Conservation (phyloP, 1,139 yeast genomes). For the Yamadazyma dushanensis region DNA sequence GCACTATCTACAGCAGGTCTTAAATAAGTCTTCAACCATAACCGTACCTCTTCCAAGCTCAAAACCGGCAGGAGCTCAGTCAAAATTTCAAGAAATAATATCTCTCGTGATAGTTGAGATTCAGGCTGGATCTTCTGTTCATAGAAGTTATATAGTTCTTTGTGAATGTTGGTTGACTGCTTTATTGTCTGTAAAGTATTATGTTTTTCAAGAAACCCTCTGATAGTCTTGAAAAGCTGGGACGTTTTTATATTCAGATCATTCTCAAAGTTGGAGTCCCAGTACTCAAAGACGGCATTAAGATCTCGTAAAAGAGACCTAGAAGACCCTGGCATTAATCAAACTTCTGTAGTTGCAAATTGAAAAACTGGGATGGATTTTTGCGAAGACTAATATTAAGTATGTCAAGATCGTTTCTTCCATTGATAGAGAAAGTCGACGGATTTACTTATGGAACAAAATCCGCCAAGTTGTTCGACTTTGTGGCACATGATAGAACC, state of each 20-base stretch:
- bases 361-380: not conserved
- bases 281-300: conserved; percentile 27
- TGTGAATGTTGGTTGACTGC: conserved; percentile 44
- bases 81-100: conserved; percentile 48
- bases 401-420: conserved; percentile 3
- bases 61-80: conserved; percentile 39
- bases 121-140: conserved; percentile 34
- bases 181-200: conserved; percentile 35
- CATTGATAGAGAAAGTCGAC: conserved; percentile 45
- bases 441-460: conserved; percentile 39
- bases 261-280: conserved; percentile 21
- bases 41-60: conserved; percentile 36
- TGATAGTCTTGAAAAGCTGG: conserved; percentile 13
- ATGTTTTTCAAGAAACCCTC: conserved; percentile 36
- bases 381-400: conserved; percentile 1
- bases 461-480: conserved; percentile 27
- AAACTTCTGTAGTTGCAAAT: not conserved
- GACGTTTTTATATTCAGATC: conserved; percentile 15
- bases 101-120: conserved; percentile 35
- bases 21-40: conserved; percentile 56
- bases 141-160: conserved; percentile 49
- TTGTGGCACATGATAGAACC: conserved; percentile 52
- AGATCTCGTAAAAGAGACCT: conserved; percentile 34
- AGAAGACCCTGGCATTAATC: conserved; percentile 29
- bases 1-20: conserved; percentile 63